Evolutionary conservation across 1,284 basidiomycete species (phyloP).

Genomic region (Boletus semigastroideus): DNA sequence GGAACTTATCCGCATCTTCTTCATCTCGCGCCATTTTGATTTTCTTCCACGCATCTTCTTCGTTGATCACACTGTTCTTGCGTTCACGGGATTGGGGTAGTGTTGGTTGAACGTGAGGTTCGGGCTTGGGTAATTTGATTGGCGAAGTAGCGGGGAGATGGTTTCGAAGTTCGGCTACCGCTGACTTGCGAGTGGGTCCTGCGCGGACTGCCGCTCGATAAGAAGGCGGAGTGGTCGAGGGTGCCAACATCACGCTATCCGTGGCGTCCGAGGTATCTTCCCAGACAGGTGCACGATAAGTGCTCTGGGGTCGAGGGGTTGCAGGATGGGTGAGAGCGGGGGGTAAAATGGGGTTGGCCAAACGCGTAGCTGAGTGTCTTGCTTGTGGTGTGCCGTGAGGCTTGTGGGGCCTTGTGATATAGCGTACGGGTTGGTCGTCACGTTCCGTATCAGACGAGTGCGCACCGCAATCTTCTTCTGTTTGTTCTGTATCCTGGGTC

Average conservation of each 20-base stretch:
- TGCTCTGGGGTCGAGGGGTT: constrained; percentile 30
- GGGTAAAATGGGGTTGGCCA: constrained; percentile 25
- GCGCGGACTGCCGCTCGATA: constrained; percentile 44
- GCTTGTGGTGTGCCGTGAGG: constrained; percentile 19
- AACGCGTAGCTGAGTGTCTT: constrained; percentile 20
- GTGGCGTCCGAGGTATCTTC: constrained; percentile 42
- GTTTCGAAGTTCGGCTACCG: constrained; percentile 14
- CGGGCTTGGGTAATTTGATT: constrained; percentile 31
- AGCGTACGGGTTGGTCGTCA: constrained; percentile 9
- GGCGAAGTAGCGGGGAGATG: constrained; percentile 26
- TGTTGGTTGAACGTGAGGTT: constrained; percentile 17
- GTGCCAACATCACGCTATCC: constrained; percentile 32
- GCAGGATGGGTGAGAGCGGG: constrained; percentile 25
- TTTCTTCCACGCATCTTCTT: constrained; percentile 75
- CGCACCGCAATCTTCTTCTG: constrained; percentile 13
- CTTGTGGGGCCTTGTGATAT: constrained; percentile 14
- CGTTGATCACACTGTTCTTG: constrained; percentile 51
- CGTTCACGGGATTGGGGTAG: constrained; percentile 34
- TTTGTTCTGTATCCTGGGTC: constrained; percentile 21
- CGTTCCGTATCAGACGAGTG: constrained; percentile 28
- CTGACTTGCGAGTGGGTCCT: constrained; percentile 15
- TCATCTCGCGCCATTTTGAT: constrained; percentile 69
- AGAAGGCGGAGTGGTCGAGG: constrained; percentile 52
- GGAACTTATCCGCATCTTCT: constrained; percentile 66
- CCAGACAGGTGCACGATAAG: constrained; percentile 27